phyloP scores from a whole-genome alignment of 805 yeast species.

The Aciculoconidium aculeatum region DNA sequence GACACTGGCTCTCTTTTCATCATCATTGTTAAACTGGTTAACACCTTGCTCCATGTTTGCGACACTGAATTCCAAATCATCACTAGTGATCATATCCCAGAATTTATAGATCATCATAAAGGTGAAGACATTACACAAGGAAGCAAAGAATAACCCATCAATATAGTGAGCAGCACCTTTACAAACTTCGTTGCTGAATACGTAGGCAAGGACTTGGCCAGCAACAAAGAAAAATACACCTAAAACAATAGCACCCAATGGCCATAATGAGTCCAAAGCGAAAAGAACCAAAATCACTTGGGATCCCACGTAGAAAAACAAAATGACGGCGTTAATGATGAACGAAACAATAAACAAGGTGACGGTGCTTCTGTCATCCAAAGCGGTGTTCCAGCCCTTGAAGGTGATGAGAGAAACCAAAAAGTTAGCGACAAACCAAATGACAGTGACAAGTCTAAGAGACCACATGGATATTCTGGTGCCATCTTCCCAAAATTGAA shows the following conservation, averaged over 20 bases:
- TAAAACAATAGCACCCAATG: constrained; percentile 73
- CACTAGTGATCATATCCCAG: constrained; percentile 94
- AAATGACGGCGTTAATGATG: constrained; percentile 61
- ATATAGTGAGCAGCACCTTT: constrained; percentile 71
- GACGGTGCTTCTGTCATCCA: constrained; percentile 50
- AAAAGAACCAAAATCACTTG: constrained; percentile 64
- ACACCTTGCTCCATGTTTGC: constrained; percentile 38
- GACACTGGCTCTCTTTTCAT: constrained; percentile 24
- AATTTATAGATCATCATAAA: constrained; percentile 93
- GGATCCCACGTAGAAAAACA: constrained; percentile 57
- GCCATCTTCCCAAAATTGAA: constrained; percentile 95
- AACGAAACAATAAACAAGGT: constrained; percentile 68
- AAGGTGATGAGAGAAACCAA: constrained; percentile 69
- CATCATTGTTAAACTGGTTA: constrained; percentile 22
- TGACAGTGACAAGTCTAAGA: constrained; percentile 45
- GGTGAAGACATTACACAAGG: constrained; percentile 72
- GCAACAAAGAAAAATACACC: constrained; percentile 68
- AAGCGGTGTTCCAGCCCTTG: constrained; percentile 49
- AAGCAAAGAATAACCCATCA: constrained; percentile 84
- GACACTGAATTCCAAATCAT: constrained; percentile 89
- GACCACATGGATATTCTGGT: constrained; percentile 57
- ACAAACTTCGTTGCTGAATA: constrained; percentile 63
- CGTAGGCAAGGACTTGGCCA: constrained; percentile 78
- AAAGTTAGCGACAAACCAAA: constrained; percentile 62
- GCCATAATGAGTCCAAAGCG: constrained; percentile 79